Evolutionary conservation across 225 moss, liverwort and hornwort species (phyloP).

Genomic region (Climacium dendroides): DNA sequence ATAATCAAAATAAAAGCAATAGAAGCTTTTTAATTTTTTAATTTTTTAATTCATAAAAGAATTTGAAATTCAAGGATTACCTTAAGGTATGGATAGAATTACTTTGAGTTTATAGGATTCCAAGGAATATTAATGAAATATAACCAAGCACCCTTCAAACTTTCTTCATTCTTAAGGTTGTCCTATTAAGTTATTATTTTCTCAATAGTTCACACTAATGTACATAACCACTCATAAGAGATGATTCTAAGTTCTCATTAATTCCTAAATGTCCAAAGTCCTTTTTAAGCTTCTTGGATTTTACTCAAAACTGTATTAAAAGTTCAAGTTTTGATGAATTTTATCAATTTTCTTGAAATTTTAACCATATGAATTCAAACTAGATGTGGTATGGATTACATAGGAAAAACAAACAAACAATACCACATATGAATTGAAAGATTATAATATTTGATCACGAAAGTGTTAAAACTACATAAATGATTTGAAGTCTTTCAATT

Average conservation of each 20-base stretch:
- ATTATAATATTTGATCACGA: too few species aligned
- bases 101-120: neutral
- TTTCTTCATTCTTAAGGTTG: too few species aligned
- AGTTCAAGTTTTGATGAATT: rapidly evolving
- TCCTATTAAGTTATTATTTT: neutral
- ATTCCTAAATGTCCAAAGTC: neutral
- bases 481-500: too few species aligned
- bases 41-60: too few species aligned
- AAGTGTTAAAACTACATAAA: too few species aligned
- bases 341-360: neutral
- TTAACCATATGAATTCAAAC: neutral
- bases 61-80: too few species aligned
- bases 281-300: rapidly evolving
- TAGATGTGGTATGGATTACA: rapidly evolving
- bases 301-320: neutral
- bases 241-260: neutral
- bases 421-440: neutral
- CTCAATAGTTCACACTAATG: neutral
- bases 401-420: neutral
- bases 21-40: too few species aligned
- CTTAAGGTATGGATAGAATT: too few species aligned
- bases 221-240: neutral
- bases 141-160: neutral
- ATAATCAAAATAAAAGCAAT: too few species aligned
- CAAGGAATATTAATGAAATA: neutral